Evolutionary conservation across 192 early-diverging fungal species (phyloP).

Genomic region (Backusella psychrophila): DNA sequence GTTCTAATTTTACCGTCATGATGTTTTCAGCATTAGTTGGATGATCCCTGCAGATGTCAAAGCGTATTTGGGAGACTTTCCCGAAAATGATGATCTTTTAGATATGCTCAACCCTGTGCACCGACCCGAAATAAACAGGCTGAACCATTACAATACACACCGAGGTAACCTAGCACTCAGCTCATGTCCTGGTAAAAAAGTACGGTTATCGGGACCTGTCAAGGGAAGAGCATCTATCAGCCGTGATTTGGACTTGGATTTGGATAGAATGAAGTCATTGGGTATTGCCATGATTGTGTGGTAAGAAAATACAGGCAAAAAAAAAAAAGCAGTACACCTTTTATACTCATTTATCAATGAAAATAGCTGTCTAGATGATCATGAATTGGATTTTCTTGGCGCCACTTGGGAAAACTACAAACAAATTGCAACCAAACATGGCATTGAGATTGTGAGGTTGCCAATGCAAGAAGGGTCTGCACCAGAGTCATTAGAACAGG

Average conservation of each 20-base stretch:
- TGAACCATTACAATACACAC: neutral
- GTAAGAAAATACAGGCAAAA: constrained; percentile 35
- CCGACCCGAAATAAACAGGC: neutral
- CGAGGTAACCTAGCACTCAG: constrained; percentile 66
- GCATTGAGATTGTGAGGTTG: constrained; percentile 60
- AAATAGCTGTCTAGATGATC: constrained; percentile 63
- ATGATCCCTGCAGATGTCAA: constrained; percentile 25
- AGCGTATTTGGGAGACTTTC: constrained; percentile 9
- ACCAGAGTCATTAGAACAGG: constrained; percentile 54
- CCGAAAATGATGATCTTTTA: constrained; percentile 11
- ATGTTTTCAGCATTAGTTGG: constrained; percentile 19
- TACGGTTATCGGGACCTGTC: constrained; percentile 67
- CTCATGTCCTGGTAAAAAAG: constrained; percentile 80
- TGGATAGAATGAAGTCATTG: constrained; percentile 55
- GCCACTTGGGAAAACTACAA: constrained; percentile 62
- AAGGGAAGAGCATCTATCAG: constrained; percentile 68
- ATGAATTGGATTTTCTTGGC: constrained; percentile 64
- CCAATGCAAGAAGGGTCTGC: constrained; percentile 71
- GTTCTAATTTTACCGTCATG: too few relatives aligned
- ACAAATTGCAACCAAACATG: constrained; percentile 44
- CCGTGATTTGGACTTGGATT: constrained; percentile 72
- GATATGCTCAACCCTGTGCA: constrained; percentile 11
- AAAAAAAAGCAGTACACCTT: neutral
- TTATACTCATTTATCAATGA: neutral
- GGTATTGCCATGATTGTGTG: constrained; percentile 62